Percentiles rank a stretch among this genome's conserved stretches.
Evolutionary conservation across 768 basidiomycete genomes (phyloP).

Genomic region (Cystoderma amianthinum): DNA sequence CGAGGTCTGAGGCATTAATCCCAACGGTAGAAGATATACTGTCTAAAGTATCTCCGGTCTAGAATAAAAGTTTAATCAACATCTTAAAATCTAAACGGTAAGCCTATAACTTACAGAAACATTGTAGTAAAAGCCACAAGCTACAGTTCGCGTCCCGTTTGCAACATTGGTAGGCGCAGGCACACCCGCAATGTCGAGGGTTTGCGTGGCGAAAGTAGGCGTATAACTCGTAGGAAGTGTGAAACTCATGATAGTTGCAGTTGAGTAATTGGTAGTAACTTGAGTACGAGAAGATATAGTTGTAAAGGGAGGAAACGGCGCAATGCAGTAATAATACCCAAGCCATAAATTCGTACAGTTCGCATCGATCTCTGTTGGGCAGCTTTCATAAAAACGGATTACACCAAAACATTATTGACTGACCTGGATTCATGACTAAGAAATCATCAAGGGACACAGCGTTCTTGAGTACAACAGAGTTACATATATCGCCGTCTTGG

Average conservation of each 20-base stretch:
- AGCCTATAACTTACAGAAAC: conserved; percentile 1
- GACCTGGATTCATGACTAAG: conserved; percentile 14
- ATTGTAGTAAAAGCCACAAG: conserved; percentile 12
- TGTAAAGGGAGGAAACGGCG: conserved; percentile 14
- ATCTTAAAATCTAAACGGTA: too few relatives aligned
- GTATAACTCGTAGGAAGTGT: conserved; percentile 8
- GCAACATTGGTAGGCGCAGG: conserved; percentile 12
- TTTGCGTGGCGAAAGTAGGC: neutral
- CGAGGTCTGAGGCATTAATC: conserved; percentile 8
- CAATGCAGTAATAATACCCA: conserved; percentile 15
- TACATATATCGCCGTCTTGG: conserved; percentile 12
- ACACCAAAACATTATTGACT: neutral
- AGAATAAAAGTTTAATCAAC: neutral
- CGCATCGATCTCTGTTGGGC: conserved; percentile 9
- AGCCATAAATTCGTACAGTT: conserved; percentile 17
- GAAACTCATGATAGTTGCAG: conserved; percentile 1
- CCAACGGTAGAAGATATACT: conserved; percentile 7
- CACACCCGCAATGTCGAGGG: conserved; percentile 11
- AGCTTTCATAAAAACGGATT: neutral
- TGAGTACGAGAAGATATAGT: conserved; percentile 5
- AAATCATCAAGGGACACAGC: conserved; percentile 14
- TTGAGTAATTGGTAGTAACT: conserved; percentile 3
- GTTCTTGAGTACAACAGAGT: conserved; percentile 7
- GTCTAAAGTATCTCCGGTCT: conserved; percentile 11
- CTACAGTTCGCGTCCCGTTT: conserved; percentile 11